Conservation (phyloP, 768 basidiomycete species). For the Exsudoporus frostii region DNA sequence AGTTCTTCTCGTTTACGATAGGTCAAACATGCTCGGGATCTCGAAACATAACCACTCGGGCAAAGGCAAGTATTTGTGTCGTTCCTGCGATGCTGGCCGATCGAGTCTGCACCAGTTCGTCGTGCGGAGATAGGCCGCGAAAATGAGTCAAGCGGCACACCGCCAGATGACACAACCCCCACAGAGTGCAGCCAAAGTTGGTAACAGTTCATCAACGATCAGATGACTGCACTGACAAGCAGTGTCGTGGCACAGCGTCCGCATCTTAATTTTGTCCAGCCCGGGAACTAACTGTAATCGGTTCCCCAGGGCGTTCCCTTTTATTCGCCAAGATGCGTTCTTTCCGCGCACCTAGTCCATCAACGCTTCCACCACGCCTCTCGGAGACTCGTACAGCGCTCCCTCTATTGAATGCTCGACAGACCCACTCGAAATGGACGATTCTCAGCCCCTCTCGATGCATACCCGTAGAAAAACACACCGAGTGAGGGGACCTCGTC, state of each 20-base stretch:
- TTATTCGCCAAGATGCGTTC: slow-evolving; percentile 22
- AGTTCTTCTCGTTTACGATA: background rate
- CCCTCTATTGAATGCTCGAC: background rate
- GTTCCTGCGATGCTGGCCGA: no score
- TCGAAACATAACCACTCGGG: background rate
- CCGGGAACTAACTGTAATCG: slow-evolving; percentile 2
- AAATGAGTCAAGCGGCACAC: background rate
- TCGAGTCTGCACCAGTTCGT: no score
- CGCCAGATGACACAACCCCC: background rate
- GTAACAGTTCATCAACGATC: slow-evolving; percentile 10
- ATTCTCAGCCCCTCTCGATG: slow-evolving; percentile 3
- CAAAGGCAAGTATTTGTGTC: no score
- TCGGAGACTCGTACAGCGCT: background rate
- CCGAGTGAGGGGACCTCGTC: slow-evolving; percentile 30
- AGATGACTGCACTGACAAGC: slow-evolving; percentile 14
- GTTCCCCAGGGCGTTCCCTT: slow-evolving; percentile 1
- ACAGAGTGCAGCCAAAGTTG: background rate
- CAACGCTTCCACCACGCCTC: slow-evolving; percentile 4
- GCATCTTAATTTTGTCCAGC: background rate
- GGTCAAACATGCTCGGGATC: background rate
- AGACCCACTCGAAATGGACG: slow-evolving; percentile 10
- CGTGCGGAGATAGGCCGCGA: slow-evolving; percentile 4
- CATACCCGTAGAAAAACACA: slow-evolving; percentile 8
- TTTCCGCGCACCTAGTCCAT: background rate
- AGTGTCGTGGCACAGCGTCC: slow-evolving; percentile 17